phyloP scores from a whole-genome alignment of 2,329 filamentous ascomycete species.

The Fusarium burgessii region DNA sequence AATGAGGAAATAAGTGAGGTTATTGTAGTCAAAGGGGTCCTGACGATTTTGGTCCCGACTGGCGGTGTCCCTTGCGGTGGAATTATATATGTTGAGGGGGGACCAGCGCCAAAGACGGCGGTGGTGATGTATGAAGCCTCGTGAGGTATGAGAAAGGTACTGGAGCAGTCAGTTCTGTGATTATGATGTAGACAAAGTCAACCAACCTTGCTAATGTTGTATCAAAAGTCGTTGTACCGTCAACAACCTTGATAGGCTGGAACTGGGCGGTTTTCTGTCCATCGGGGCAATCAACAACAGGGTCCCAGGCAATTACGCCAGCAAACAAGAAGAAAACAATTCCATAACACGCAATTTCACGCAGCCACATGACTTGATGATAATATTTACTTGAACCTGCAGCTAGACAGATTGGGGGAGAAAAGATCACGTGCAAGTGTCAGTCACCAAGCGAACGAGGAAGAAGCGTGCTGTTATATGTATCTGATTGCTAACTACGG shows the following conservation, averaged over 20 bases:
- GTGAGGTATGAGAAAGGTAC: constrained; percentile 4
- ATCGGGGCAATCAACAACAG: neutral
- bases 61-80: constrained; percentile 12
- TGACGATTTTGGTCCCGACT: neutral
- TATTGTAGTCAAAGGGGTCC: neutral
- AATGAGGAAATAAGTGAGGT: constrained; percentile 12
- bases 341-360: neutral
- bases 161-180: neutral
- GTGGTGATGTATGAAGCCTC: neutral
- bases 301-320: neutral
- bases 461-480: neutral
- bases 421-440: neutral
- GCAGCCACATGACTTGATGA: neutral
- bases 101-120: neutral
- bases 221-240: constrained; percentile 15
- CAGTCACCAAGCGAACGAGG: neutral
- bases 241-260: constrained; percentile 8
- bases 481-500: neutral
- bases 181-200: fast-evolving
- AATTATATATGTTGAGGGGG: neutral
- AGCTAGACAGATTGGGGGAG: neutral
- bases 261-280: constrained; percentile 5
- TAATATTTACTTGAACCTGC: neutral
- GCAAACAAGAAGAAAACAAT: neutral
- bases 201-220: constrained; percentile 8